Evolutionary conservation across 441 rosid species (phyloP), one percentile per base, ranked within the genome.

Genomic region (Cnidoscolus chayamansa): DNA sequence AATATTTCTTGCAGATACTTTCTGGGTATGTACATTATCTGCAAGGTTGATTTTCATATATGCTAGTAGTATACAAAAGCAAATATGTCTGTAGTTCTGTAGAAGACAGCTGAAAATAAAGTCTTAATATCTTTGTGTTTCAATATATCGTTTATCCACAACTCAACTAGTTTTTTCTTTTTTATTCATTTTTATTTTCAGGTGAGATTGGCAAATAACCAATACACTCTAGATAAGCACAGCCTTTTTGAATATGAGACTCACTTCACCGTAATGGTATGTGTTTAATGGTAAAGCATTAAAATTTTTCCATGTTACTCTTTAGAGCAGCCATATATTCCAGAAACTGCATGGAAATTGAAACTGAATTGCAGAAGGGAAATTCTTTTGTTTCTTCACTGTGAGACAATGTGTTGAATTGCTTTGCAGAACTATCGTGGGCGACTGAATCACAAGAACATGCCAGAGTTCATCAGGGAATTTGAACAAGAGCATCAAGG

Each of bases 201-300:
- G 97, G 95, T 87, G 67, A 84, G 98, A 80, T 76, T 89, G 82
- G 93, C 98, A 30, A 89, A 92, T 85, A 94, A 92, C 54, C 91
- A 81, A 53, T 90, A 94, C 79, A 78, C 98, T 51, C 83, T 94
- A 65, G 94, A 85, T 57, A 89, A 86, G 74, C 85, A 85, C 79
- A 94, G 96, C 74, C 77, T 92, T 69, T 90, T 89, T 67, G 97
- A 92, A 83, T 94, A 90, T n/a, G 97, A 94, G 80, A 94, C 98
- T 45, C 98, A 92, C 87, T 92, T 94, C 77, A 94, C 97, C 37
- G 98, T 92, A 56, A 94, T 94, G 98, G 98, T 94, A 88, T 58
- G 87, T 77, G 57, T 54, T 67, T 61, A 20, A 69, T 67, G 69
- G 64, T 63, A 30, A 56, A 57, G 31, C 12, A 45, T 54, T 71